Evolutionary conservation across 495 filamentous ascomycete genomes (phyloP), one percentile per base, ranked within the genome.

Genomic region (Sordaria brevicollis): DNA sequence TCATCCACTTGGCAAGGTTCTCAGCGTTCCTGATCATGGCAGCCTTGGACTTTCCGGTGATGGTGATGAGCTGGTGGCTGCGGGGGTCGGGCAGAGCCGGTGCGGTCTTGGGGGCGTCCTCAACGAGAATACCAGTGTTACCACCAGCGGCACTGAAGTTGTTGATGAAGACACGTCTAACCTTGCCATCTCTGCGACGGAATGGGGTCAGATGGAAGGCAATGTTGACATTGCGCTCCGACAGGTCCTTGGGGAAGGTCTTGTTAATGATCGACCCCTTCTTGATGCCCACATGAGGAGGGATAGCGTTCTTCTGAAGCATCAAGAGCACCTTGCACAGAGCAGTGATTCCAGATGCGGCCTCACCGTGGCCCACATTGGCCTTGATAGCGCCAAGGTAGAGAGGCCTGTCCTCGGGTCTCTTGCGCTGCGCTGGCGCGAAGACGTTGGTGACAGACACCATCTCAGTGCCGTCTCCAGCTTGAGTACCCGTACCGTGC

Each of bases 221-320:
- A 38, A 85, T 83, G 76, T 94, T 89, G 36, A 94, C 91, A 69
- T 92, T 92, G 33, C 92, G 89, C 69, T 93, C 85, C 0, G 81
- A 80, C 2, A 94, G 80, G 75, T 94, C 90, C 33, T 86, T 87
- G 1, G 93, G 92, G 82, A 94, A 95, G 37, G 86, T 90, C 76
- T 81, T 91, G 86, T 84, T 96, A 88, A 84, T 95, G 86, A 79
- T 87, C 0, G 76, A 77, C 25, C 76, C 87, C 9, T 83, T 87
- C 81, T 96, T 95, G 83, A 94, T 94, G n/a, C 93, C 93, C 69
- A 91, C 89, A 71, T 95, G 92, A 8, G 92, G 91, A 6, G 93
- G 92, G 65, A 97, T 96, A 37, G 83, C 84, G 74, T 89, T 91
- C 76, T 94, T 90, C 78, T 90, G 84, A 79, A 97, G 81, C 93